A percentile compares a stretch with the other conserved stretches of the same genome.
Evolutionary conservation across 768 basidiomycete genomes (phyloP).

Genomic region (Russula lepida): DNA sequence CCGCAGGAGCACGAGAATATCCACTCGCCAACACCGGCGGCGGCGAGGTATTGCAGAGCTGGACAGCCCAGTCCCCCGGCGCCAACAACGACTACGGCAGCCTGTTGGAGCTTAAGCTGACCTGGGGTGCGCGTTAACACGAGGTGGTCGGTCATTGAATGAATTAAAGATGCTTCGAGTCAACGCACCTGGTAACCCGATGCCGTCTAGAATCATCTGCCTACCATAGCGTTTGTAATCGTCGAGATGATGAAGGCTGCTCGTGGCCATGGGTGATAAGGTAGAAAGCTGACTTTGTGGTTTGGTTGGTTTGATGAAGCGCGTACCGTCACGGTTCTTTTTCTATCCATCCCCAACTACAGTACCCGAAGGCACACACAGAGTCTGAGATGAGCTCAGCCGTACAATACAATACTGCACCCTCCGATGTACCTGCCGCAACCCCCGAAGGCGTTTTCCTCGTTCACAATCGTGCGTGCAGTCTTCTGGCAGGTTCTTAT

Average conservation of each 20-base stretch:
- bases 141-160: neutral
- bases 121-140: slow-evolving; percentile 36
- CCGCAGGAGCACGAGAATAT: neutral
- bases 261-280: neutral
- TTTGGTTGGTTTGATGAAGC: neutral
- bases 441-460: slow-evolving; percentile 32
- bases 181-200: slow-evolving; percentile 72
- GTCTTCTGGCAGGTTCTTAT: too few species aligned
- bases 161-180: neutral
- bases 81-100: slow-evolving; percentile 81
- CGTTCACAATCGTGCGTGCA: slow-evolving; percentile 31
- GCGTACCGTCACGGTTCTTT: too few species aligned
- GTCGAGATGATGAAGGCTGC: slow-evolving; percentile 29
- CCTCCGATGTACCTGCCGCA: neutral
- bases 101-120: slow-evolving; percentile 68
- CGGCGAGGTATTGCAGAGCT: slow-evolving; percentile 86
- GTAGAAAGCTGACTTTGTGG: neutral
- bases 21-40: slow-evolving; percentile 78
- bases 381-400: slow-evolving; percentile 10
- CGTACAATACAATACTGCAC: neutral
- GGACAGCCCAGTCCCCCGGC: slow-evolving; percentile 97
- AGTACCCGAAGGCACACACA: neutral
- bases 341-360: too few species aligned
- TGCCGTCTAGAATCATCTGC: slow-evolving; percentile 89
- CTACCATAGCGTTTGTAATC: slow-evolving; percentile 91